Base-by-base conservation (phyloP, 208 protist genomes). In the Crithidia bombi region DNA sequence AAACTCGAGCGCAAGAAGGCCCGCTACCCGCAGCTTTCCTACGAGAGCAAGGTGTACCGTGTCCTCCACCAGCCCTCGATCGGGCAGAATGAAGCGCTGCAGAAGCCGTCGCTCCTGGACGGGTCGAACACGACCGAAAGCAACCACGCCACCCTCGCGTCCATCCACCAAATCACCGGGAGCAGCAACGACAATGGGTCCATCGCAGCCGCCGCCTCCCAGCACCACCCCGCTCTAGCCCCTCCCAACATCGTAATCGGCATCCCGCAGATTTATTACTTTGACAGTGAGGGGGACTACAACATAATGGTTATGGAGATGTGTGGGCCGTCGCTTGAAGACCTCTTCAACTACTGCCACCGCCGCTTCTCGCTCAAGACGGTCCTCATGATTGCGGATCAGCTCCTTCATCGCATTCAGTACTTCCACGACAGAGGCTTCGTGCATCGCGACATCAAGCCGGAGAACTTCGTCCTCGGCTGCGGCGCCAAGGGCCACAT, bases 341-440 rank as follows among this genome's bases (percentile, higher is more conserved):
- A 96, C 61, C 51, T 98, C 17, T 96, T 98, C 69, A 96, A 93
- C 67, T 97, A 97, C 82, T 96, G 90, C 51, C 83, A 91, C 65
- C 81, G 89, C 39, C 85, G 88, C 54, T 99, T 99, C 73, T 98
- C 93, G 5, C 64, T 99, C 26, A 99, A 99, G 86, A 99, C 99
- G 25, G 96, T 99, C n/a, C 87, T 99, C n/a, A 99, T 99, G 98
- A 67, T 99, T 0, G 99, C 97, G 1, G 98, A 99, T 55, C 99
- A 99, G 83, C 94, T 99, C 69, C 65, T 97, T 12, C 74, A 84
- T 11, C 88, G 92, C 12, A 84, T 97, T 38, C 82, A 96, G 72
- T 95, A 91, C 78, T 70, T 97, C 17, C 92, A 96, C 65, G 78
- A 79, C 7, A 82, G 81, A 28, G 89, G 90, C 47, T 91, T 97